These are phyloP conservation scores for Cryomyces minteri DNA, from an alignment of 495 filamentous ascomycete species.

Conservation along the genomic window DNA sequence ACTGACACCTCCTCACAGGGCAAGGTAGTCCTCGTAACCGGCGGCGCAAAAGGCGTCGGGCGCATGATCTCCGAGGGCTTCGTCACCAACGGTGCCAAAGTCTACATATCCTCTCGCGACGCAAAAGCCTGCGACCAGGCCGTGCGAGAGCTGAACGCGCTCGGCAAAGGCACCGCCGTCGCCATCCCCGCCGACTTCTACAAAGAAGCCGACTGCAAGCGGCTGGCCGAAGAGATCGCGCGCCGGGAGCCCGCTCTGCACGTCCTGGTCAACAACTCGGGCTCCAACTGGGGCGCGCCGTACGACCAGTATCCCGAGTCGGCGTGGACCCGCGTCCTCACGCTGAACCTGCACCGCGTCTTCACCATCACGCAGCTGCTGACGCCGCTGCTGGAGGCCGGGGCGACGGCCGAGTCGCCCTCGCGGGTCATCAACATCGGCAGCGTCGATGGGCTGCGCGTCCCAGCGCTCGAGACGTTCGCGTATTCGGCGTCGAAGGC, in stretches of 20 bases:
- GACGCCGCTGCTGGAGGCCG: slow-evolving; percentile 50
- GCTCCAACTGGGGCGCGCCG: slow-evolving; percentile 50
- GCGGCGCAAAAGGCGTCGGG: slow-evolving; percentile 18
- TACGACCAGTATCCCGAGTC: slow-evolving; percentile 48
- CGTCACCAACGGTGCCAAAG: slow-evolving; percentile 20
- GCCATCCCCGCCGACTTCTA: slow-evolving; percentile 57
- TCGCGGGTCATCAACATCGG: slow-evolving; percentile 62
- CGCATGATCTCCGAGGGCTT: slow-evolving; percentile 20
- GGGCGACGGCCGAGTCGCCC: slow-evolving; percentile 27
- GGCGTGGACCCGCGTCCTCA: slow-evolving; percentile 56
- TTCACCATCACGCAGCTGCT: slow-evolving; percentile 61
- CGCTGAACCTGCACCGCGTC: slow-evolving; percentile 62
- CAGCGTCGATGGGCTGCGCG: slow-evolving; percentile 47
- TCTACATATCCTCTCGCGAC: slow-evolving; percentile 68
- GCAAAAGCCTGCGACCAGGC: slow-evolving; percentile 39
- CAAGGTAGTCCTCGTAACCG: slow-evolving; percentile 19
- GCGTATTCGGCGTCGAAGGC: slow-evolving; percentile 60
- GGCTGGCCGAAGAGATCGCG: slow-evolving; percentile 41
- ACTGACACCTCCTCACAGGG: not conserved
- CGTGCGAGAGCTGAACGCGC: slow-evolving; percentile 37
- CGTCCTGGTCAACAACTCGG: slow-evolving; percentile 67
- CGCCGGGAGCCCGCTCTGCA: slow-evolving; percentile 49
- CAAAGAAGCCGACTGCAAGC: slow-evolving; percentile 49
- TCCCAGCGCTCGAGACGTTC: slow-evolving; percentile 54
- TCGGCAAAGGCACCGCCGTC: slow-evolving; percentile 42